Conservation (phyloP, 192 early-diverging fungal species). For the Funneliformis mosseae region DNA sequence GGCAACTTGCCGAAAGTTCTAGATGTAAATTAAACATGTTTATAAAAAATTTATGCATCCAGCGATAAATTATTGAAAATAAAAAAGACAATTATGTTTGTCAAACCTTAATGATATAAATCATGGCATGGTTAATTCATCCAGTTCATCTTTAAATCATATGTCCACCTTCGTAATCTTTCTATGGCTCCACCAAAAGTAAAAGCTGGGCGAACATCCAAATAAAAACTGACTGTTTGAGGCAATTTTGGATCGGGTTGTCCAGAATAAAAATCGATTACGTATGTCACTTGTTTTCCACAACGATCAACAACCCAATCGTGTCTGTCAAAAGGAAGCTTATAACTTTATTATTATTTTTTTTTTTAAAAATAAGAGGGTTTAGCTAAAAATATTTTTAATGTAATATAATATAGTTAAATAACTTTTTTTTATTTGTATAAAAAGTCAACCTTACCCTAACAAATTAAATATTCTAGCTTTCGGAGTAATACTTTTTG, state of each 20-base stretch:
- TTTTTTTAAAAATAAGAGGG: not conserved
- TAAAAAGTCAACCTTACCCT: slow-evolving; percentile 50
- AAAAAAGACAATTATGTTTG: not conserved
- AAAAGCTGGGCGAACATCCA: slow-evolving; percentile 88
- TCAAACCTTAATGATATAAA: not conserved
- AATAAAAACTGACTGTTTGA: slow-evolving; percentile 63
- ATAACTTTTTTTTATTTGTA: not conserved
- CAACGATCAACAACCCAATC: slow-evolving; percentile 96
- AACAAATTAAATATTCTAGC: slow-evolving; percentile 66
- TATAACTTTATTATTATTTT: slow-evolving; percentile 53
- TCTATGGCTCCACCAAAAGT: slow-evolving; percentile 53
- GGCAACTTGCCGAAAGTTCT: no score
- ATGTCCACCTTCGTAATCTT: slow-evolving; percentile 20
- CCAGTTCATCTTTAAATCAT: not conserved
- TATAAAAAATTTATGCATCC: no score
- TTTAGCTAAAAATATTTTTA: not conserved
- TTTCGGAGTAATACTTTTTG: slow-evolving; percentile 73
- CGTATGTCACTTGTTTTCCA: slow-evolving; percentile 79
- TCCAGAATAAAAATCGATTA: slow-evolving; percentile 93
- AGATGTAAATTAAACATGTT: no score
- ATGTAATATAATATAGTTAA: not conserved
- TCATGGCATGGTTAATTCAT: not conserved
- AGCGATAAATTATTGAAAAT: no score
- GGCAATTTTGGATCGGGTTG: slow-evolving; percentile 52
- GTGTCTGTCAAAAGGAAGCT: slow-evolving; percentile 88